Evolutionary conservation across 257 asterid species (phyloP).

Genomic region (Hygrophila difformis): DNA sequence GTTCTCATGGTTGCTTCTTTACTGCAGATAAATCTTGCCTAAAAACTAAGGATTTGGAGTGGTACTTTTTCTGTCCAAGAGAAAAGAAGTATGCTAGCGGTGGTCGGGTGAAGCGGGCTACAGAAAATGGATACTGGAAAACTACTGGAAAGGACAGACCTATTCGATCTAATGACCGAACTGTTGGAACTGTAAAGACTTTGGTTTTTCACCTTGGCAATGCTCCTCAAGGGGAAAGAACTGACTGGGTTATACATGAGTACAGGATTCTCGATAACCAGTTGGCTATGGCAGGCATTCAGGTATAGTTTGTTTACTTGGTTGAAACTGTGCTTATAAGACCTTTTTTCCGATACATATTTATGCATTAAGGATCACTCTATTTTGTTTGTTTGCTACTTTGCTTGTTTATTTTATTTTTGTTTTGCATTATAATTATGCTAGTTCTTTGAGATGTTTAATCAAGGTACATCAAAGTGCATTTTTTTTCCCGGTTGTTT

Average conservation of each 20-base stretch:
- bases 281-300: slow-evolving; percentile 47
- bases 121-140: slow-evolving; percentile 85
- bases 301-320: slow-evolving; percentile 33
- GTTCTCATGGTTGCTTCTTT: too few species aligned
- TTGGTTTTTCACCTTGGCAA: slow-evolving; percentile 70
- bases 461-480: too few species aligned
- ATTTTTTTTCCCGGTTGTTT: neutral
- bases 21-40: slow-evolving; percentile 57
- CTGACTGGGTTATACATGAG: slow-evolving; percentile 82
- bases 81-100: slow-evolving; percentile 84
- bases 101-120: slow-evolving; percentile 61
- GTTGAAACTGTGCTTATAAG: neutral
- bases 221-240: slow-evolving; percentile 67
- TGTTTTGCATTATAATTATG: too few species aligned
- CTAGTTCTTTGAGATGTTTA: too few species aligned
- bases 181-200: slow-evolving; percentile 66
- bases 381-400: neutral
- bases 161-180: slow-evolving; percentile 21
- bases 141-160: slow-evolving; percentile 71
- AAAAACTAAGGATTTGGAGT: slow-evolving; percentile 64
- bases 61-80: slow-evolving; percentile 89
- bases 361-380: neutral
- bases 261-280: slow-evolving; percentile 41
- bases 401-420: neutral
- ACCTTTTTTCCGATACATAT: neutral